Conservation (phyloP, 2,329 filamentous ascomycete species). For the Colletotrichum navitas region DNA sequence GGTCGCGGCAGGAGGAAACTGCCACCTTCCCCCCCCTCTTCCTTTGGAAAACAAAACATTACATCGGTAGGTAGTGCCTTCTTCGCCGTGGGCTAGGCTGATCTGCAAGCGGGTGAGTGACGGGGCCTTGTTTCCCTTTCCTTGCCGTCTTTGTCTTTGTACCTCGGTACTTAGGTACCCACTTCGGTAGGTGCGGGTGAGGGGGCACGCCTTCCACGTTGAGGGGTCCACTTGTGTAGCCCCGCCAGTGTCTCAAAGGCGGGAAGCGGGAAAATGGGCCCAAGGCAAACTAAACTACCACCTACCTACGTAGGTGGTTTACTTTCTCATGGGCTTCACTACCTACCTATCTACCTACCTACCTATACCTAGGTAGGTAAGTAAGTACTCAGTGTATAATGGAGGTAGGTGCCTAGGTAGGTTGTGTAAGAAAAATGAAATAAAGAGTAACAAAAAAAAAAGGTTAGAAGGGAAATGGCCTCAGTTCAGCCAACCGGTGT, state of each 20-base stretch:
- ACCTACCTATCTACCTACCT: too few species aligned
- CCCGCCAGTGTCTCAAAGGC: constrained; percentile 3
- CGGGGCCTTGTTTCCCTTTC: not conserved
- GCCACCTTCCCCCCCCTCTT: too few species aligned
- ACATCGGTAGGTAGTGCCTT: not conserved
- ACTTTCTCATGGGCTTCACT: too few species aligned
- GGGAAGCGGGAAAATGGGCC: not conserved
- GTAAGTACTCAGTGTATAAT: too few species aligned
- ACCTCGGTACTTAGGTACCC: not conserved
- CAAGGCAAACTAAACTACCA: not conserved
- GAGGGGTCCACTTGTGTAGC: not conserved
- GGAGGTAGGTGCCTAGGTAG: too few species aligned
- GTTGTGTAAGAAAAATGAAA: not conserved
- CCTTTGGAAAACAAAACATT: not conserved
- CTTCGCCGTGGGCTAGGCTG: not conserved
- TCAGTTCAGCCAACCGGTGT: not conserved
- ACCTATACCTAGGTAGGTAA: too few species aligned
- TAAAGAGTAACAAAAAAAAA: not conserved
- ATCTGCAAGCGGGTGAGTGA: not conserved
- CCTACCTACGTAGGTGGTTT: not conserved
- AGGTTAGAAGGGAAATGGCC: not conserved
- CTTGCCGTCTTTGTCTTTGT: not conserved
- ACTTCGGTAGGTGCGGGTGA: not conserved
- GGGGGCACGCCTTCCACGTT: not conserved
- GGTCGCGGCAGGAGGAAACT: not conserved